Evolutionary conservation across 1,139 yeast species (phyloP).

Genomic region (Pneumocystis wakefieldiae): DNA sequence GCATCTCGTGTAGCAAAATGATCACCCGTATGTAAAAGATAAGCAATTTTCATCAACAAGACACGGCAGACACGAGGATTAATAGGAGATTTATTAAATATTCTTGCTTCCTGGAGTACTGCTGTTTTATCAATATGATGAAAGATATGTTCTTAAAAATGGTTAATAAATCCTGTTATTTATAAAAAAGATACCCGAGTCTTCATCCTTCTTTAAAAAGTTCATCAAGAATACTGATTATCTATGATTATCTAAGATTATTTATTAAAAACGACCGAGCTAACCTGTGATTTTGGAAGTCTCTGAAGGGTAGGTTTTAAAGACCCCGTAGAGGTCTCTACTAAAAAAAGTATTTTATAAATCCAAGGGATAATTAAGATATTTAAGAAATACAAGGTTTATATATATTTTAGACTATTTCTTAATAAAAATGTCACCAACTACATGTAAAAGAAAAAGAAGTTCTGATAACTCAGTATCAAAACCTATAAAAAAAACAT

Average conservation of each 20-base stretch:
- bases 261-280: too few relatives aligned
- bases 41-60: constrained; percentile 49
- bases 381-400: not conserved
- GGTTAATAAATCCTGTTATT: not conserved
- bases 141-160: not conserved
- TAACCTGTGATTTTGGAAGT: too few relatives aligned
- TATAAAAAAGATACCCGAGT: not conserved
- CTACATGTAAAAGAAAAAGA: not conserved
- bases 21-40: constrained; percentile 54
- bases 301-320: too few relatives aligned
- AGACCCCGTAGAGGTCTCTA: too few relatives aligned
- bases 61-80: constrained; percentile 76
- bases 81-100: constrained; percentile 84
- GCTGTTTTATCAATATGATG: constrained; percentile 72
- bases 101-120: constrained; percentile 87
- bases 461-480: not conserved
- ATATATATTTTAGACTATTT: not conserved
- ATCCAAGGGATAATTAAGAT: too few relatives aligned
- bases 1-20: constrained; percentile 79
- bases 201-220: not conserved
- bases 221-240: not conserved
- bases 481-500: not conserved
- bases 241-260: too few relatives aligned
- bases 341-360: too few relatives aligned
- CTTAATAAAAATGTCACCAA: not conserved